Base-by-base conservation (phyloP, 768 basidiomycete genomes). In the Mrakia hoshinonis region DNA sequence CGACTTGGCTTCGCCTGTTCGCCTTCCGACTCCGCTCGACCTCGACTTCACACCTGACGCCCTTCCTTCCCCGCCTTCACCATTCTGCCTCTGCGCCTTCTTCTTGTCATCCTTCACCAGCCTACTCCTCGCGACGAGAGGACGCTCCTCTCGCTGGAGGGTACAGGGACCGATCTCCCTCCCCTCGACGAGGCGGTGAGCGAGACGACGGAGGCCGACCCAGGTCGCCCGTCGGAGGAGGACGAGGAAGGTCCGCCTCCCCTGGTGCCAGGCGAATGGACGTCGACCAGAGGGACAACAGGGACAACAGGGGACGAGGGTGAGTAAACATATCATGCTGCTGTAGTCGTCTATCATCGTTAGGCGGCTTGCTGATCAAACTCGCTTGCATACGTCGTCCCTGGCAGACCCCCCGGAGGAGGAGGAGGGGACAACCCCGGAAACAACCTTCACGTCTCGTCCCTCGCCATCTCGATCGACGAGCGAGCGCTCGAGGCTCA, bases 401-500 rank as follows among this genome's bases (percentile, higher is more conserved):
- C n/a, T 20, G 15, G 13, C 67, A 68, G 52, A 49, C 65, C 65
- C 48, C 65, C 65, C 29, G 51, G 65, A 65, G 78, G 77, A 1
- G 80, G 80, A 31, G 83, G 81, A 54, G 79, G 78, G 49, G 79
- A 76, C 74, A 88, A 87, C 82, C 83, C 84, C 3, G 86, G 86
- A 31, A 87, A 86, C 81, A 87, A 87, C 80, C 79, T 87, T 36
- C 86, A 87, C 78, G 84, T 87, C 73, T 85, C 85, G 54, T 82
- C 85, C 36, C 79, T 87, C 68, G 82, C 86, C 71, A 81, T 82
- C 78, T 84, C 83, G 68, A 83, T 87, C 70, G 92, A 92, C 77
- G 89, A 89, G 46, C 87, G 89, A 68, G 89, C 91, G 76, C 88
- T 99, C 68, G 92, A 96, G 80, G 85, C 87, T 18, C 86, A 87